phyloP scores from a whole-genome alignment of 2,329 filamentous ascomycete species.

The Cercospora zeina region DNA sequence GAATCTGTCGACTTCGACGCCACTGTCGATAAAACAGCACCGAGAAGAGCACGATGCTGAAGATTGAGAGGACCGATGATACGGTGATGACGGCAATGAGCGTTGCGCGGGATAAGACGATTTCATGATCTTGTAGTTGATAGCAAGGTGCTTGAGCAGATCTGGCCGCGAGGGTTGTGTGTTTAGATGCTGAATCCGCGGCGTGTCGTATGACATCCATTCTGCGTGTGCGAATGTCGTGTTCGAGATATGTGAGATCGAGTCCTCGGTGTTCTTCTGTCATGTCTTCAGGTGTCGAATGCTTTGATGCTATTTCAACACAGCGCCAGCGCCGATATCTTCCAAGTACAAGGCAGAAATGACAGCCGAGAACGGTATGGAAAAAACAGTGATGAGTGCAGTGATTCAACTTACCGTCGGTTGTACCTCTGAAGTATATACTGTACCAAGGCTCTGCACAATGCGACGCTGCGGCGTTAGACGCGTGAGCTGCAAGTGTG shows the following conservation, averaged over 20 bases:
- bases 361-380: background rate
- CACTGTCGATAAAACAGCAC: slow-evolving; percentile 29
- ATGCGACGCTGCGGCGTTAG: background rate
- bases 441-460: background rate
- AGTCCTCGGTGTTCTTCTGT: background rate
- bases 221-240: slow-evolving; percentile 13
- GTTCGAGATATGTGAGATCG: slow-evolving; percentile 17
- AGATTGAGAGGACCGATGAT: slow-evolving; percentile 28
- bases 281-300: background rate
- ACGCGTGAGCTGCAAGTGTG: slow-evolving; percentile 10
- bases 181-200: background rate
- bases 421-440: slow-evolving; percentile 2
- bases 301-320: slow-evolving; percentile 2
- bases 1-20: slow-evolving; percentile 21
- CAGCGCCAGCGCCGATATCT: slow-evolving; percentile 11
- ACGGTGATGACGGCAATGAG: slow-evolving; percentile 32
- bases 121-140: slow-evolving; percentile 20
- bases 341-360: background rate
- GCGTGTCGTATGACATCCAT: slow-evolving; percentile 11
- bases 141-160: slow-evolving; percentile 13
- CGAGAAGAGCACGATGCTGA: slow-evolving; percentile 25
- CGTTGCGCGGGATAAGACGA: slow-evolving; percentile 32
- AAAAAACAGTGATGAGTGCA: slow-evolving; percentile 3
- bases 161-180: background rate
- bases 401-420: slow-evolving; percentile 2